Evolutionary conservation across 2,329 filamentous ascomycete species (phyloP), one percentile per base, ranked within the genome.

Genomic region (Meredithiella fracta): DNA sequence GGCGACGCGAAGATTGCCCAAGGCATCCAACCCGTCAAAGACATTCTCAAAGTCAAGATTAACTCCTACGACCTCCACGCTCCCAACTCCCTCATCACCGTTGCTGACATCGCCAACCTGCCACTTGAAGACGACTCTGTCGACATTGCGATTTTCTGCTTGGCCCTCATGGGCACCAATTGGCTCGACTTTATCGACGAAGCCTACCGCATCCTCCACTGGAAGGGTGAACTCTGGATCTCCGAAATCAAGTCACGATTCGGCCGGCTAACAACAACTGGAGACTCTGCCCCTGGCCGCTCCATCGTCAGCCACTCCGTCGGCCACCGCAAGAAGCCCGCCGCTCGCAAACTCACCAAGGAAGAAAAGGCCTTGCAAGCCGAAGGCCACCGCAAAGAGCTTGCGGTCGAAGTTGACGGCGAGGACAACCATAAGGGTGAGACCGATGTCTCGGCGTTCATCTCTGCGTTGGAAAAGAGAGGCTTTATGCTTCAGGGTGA

Each of bases 121-220:
- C 91, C 91, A 0, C 72, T 95, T 0, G 72, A 73, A 3, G 82
- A 90, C 62, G 83, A 80, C 47, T 81, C 78, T 60, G 82, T 89
- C 59, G 89, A 98, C 67, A 76, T 98, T 3, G 86, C 86, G 51
- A 83, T 98, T 62, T 97, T 97, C 73, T 98, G 92, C 68, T 77
- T 98, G 31, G 92, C 91, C 52, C 79, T 98, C 58, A 98, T 98
- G 92, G 92, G 92, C 65, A 98, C 92, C 56, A 98, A 98, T 71
- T 98, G 92, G 91, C 78, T 94, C 54, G 83, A 88, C 63, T 97
- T 98, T 67, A 79, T 98, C 64, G 92, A 97, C 70, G 92, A 98
- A 71, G 91, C 91, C 14, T 94, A 88, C 73, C 83, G 92, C 55
- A 76, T 97, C 53, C 77, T 98, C 60, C 84, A 88, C 65, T 90